Evolutionary conservation across 2,329 filamentous ascomycete genomes (phyloP).

Genomic region (Diplodia sapinea): DNA sequence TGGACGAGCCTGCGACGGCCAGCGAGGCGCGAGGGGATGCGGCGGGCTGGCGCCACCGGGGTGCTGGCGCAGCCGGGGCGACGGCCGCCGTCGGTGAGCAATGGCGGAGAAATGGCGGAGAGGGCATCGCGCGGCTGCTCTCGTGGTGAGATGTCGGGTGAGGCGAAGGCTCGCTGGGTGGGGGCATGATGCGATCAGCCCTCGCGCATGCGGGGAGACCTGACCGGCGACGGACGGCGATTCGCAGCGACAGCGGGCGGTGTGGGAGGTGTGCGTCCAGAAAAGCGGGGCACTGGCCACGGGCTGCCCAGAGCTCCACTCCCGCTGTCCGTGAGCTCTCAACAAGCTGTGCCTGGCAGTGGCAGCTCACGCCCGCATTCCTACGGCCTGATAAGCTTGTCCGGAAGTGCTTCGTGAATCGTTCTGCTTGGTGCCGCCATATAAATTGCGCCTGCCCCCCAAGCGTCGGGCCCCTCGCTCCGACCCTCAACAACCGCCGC

Average conservation of each 20-base stretch:
- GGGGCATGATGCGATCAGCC: constrained; percentile 8
- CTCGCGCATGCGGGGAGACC: constrained; percentile 12
- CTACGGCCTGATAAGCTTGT: constrained; percentile 6
- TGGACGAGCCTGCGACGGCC: neutral
- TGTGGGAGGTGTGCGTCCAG: neutral
- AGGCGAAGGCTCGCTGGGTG: constrained; percentile 7
- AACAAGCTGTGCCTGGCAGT: constrained; percentile 25
- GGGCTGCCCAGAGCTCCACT: constrained; percentile 16
- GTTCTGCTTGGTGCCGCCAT: neutral
- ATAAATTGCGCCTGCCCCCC: constrained; percentile 9
- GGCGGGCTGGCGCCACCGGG: constrained; percentile 7
- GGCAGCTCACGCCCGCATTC: constrained; percentile 1
- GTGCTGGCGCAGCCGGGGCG: neutral
- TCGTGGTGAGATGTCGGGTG: constrained; percentile 19
- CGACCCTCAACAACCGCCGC: constrained; percentile 1
- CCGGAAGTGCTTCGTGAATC: constrained; percentile 14
- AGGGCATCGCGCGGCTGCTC: neutral
- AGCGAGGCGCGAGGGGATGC: neutral
- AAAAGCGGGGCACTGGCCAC: constrained; percentile 12
- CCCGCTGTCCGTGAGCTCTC: constrained; percentile 23
- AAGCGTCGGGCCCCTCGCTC: neutral
- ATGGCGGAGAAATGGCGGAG: constrained; percentile 4
- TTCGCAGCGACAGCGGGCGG: neutral
- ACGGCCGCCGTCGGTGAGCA: neutral
- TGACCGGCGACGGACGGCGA: constrained; percentile 14